Conservation (phyloP, 1,139 yeast species). For the Suhomyces bolitotheri region DNA sequence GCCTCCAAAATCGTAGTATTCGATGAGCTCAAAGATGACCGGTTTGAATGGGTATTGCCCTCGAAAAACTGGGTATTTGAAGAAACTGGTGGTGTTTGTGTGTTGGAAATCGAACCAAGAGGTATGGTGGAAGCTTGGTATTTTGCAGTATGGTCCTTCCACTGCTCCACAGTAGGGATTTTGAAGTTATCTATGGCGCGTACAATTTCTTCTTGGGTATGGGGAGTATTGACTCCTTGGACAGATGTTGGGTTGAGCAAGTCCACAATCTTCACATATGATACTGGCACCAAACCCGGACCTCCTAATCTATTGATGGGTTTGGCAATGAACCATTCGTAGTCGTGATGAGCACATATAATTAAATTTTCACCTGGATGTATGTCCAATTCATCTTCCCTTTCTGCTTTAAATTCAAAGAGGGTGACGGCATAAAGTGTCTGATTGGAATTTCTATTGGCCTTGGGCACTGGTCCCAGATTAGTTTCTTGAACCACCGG, state of each 20-base stretch:
- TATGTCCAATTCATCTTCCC: slow-evolving; percentile 84
- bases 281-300: slow-evolving; percentile 92
- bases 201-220: slow-evolving; percentile 28
- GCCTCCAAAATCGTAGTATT: slow-evolving; percentile 54
- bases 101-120: slow-evolving; percentile 52
- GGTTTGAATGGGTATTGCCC: slow-evolving; percentile 26
- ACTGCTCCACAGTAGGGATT: slow-evolving; percentile 90
- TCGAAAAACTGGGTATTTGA: slow-evolving; percentile 45
- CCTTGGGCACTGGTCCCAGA: slow-evolving; percentile 7
- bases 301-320: slow-evolving; percentile 95
- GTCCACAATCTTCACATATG: slow-evolving; percentile 84
- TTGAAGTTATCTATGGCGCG: slow-evolving; percentile 56
- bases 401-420: slow-evolving; percentile 86
- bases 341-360: slow-evolving; percentile 93
- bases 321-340: slow-evolving; percentile 97
- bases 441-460: slow-evolving; percentile 26
- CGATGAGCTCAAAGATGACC: slow-evolving; percentile 37
- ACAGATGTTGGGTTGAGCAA: slow-evolving; percentile 50
- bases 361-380: slow-evolving; percentile 85
- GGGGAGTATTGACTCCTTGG: slow-evolving; percentile 15
- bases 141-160: slow-evolving; percentile 89
- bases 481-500: slow-evolving; percentile 20
- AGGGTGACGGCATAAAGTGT: slow-evolving; percentile 52
- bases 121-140: slow-evolving; percentile 91
- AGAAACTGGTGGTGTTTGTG: slow-evolving; percentile 29